These are phyloP conservation scores for Hanseniaspora hatyaiensis DNA, from an alignment of 805 yeast genomes.

Conservation along the genomic window DNA sequence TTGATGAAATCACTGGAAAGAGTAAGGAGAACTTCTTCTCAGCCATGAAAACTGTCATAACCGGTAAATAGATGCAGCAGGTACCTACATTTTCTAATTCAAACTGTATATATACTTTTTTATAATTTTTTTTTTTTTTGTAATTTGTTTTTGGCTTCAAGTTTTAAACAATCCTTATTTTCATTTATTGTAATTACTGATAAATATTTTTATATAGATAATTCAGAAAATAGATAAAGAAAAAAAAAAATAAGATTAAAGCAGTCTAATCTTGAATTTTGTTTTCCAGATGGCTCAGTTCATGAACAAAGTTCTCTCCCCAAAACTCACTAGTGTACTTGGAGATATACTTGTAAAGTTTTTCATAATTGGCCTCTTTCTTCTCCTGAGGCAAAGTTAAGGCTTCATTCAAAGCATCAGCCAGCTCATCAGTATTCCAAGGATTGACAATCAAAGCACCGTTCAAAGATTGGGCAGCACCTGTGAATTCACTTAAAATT, in stretches of 20 bases:
- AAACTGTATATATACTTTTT: neutral
- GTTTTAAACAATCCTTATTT: too few relatives aligned
- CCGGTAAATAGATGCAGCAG: constrained; percentile 58
- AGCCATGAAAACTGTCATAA: constrained; percentile 62
- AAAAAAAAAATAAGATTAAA: neutral
- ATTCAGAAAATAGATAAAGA: too few relatives aligned
- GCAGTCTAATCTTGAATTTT: constrained; percentile 13
- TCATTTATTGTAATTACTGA: too few relatives aligned
- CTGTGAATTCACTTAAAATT: constrained; percentile 88
- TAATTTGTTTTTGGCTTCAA: too few relatives aligned
- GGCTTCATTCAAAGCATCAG: constrained; percentile 75
- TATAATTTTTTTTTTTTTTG: too few relatives aligned
- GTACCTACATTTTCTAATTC: too few relatives aligned
- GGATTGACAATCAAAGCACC: constrained; percentile 93
- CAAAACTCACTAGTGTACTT: constrained; percentile 92
- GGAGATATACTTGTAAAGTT: constrained; percentile 73
- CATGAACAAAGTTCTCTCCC: constrained; percentile 94
- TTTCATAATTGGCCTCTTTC: constrained; percentile 63
- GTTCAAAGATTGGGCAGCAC: constrained; percentile 96
- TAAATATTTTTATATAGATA: too few relatives aligned
- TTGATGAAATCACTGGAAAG: constrained; percentile 61
- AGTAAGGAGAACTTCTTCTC: constrained; percentile 51
- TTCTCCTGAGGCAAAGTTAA: constrained; percentile 77
- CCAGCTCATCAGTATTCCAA: constrained; percentile 93
- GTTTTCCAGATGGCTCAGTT: constrained; percentile 41